Evolutionary conservation across 2,329 filamentous ascomycete species (phyloP), one percentile per base, ranked within the genome.

Genomic region (Aureobasidium uvarum): DNA sequence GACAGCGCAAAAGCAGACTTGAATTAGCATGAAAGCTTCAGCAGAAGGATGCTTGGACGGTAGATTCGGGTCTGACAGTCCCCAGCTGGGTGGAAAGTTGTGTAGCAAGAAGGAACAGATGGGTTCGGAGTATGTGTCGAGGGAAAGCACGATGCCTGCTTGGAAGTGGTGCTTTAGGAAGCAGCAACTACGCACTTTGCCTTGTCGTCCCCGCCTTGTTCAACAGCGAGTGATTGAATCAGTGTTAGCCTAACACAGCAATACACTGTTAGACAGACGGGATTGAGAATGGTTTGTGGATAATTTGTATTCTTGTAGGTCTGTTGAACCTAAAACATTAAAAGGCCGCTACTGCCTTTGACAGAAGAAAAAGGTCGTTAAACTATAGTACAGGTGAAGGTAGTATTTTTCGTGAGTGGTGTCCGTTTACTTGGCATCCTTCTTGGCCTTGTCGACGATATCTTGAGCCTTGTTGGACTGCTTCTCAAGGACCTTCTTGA

Each of bases 401-500:
- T 20, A 14, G 33, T 36, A 62, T 50, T 31, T 25, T 14, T 58
- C 56, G 16, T 60, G 28, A 60, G 14, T 51, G 23, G 31, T 5
- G 10, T 36, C n/a, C 48, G 64, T 54, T 67, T 72, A 81, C 59
- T 80, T 78, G 2, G 74, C 39, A 60, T 73, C 69, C 68, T 84
- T 80, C 75, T 83, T 80, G 18, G 80, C 84, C 70, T 84, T 81
- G 1, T 86, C 79, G 3, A 78, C 77, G 70, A 89, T 80, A 69
- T 89, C 83, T 72, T 88, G 80, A 0, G 84, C 82, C 75, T 85
- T 80, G 55, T 81, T 73, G 0, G 79, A 79, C 77, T 84, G 83
- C 73, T 85, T 84, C 75, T 87, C 84, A 48, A 90, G 78, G 36
- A 90, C 81, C 74, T 87, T 80, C 73, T 83, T 81, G 54, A 91